Evolutionary conservation across 495 filamentous ascomycete genomes (phyloP), one percentile per base, ranked within the genome.

Genomic region (Collariella sp.): DNA sequence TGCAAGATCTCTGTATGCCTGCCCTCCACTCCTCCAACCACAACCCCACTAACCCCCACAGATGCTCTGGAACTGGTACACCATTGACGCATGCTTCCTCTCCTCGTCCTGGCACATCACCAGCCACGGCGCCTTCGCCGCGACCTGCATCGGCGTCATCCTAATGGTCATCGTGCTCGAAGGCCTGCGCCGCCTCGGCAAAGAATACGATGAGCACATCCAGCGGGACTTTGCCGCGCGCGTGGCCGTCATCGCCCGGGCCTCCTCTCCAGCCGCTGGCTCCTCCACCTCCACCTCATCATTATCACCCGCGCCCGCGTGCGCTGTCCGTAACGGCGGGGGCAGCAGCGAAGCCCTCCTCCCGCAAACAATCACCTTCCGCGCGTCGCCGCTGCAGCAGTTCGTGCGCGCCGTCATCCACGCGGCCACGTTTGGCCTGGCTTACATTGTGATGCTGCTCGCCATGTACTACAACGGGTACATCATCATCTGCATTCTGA

Each of bases 1-100:
- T 64, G 62, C 53, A 62, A 64, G 23, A 62, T 62, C 16, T 62
- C 59, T 2, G 62, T 62, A 49, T 10, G 53, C 46, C 23, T 7
- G 12, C 36, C 11, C 11, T n/a, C 2, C 22, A 20, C 15, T 9
- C 34, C 13, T 22, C 18, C 1, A 18, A 26, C 31, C 41, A 10
- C 13, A 40, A n/a, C 22, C 26, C 16, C 18, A 22, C 31, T 15
- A 46, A n/a, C 23, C 11, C 22, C 12, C 43, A 26, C 45, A 81
- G 77, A 81, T 81, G 78, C 67, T 78, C 43, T 81, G 78, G 78
- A 80, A 80, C 65, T 81, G 78, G 78, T 69, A 77, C 62, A 79
- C 74, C 0, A 66, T 79, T 57, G 75, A 79, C 52, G 55, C 75
- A 44, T 79, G 72, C 66, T 77, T 81, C 63, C 61, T 80, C 43